These are phyloP conservation scores for Suhomyces faveliae DNA, from an alignment of 805 yeast species.

Conservation along the genomic window DNA sequence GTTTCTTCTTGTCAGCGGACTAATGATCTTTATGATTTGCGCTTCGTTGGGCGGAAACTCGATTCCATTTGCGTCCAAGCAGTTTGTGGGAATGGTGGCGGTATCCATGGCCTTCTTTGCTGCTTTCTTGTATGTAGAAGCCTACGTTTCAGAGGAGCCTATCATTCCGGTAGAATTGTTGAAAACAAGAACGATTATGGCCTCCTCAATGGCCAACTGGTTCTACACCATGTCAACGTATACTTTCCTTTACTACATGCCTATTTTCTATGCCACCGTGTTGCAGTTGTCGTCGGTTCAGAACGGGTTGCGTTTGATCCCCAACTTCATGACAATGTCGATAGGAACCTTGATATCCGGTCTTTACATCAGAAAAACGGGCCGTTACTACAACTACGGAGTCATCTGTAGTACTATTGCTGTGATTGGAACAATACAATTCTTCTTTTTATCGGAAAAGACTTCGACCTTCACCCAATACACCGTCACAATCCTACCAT, in stretches of 20 bases:
- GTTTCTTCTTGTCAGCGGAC: conserved; percentile 52
- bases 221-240: conserved; percentile 68
- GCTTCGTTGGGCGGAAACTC: conserved; percentile 66
- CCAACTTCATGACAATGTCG: conserved; percentile 69
- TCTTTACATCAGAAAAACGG: conserved; percentile 62
- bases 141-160: conserved; percentile 56
- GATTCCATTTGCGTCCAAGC: conserved; percentile 44
- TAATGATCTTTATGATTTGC: conserved; percentile 59
- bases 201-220: conserved; percentile 68
- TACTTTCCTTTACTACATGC: conserved; percentile 65
- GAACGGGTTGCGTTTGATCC: conserved; percentile 57
- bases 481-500: conserved; percentile 49
- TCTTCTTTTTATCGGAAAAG: conserved; percentile 30
- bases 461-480: conserved; percentile 40
- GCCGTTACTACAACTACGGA: conserved; percentile 55
- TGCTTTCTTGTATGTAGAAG: conserved; percentile 53
- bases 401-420: conserved; percentile 42
- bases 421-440: conserved; percentile 45
- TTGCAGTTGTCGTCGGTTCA: conserved; percentile 51
- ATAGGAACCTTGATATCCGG: conserved; percentile 69
- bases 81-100: conserved; percentile 34
- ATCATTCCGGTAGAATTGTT: conserved; percentile 63
- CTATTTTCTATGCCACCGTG: conserved; percentile 62
- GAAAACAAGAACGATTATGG: conserved; percentile 56
- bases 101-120: conserved; percentile 34